Percentiles rank a stretch among this genome's conserved stretches.
Conservation (phyloP, 805 yeast species). For the Metschnikowia corniflorae region DNA sequence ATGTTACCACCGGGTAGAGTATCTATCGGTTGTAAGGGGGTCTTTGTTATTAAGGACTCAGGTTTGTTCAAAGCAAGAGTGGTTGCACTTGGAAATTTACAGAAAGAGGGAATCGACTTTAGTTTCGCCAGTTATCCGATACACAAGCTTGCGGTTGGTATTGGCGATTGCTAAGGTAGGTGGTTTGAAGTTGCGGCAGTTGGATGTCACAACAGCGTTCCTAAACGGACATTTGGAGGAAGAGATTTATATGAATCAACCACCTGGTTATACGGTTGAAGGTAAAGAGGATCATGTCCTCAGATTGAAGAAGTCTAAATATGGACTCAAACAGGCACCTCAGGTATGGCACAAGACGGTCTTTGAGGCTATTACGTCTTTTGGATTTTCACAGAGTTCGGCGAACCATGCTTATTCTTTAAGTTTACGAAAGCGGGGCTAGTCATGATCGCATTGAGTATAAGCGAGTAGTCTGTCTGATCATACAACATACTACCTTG, state of each 20-base stretch:
- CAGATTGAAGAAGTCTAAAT: too few species aligned
- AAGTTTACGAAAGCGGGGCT: too few species aligned
- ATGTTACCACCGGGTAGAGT: too few species aligned
- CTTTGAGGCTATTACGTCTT: too few species aligned
- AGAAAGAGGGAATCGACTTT: not conserved
- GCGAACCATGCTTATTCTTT: too few species aligned
- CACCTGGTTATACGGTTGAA: not conserved
- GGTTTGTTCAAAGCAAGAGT: not conserved
- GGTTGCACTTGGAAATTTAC: not conserved
- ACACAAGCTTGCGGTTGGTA: not conserved
- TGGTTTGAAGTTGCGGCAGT: not conserved
- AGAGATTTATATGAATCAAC: not conserved
- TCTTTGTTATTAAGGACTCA: not conserved
- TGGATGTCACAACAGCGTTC: not conserved
- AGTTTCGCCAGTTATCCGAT: not conserved
- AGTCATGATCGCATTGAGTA: too few species aligned
- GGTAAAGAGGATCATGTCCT: not conserved
- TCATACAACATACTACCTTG: too few species aligned
- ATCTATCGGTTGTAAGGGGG: too few species aligned
- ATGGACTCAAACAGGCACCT: too few species aligned
- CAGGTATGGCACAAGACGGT: too few species aligned
- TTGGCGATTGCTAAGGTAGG: not conserved
- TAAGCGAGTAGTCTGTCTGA: too few species aligned
- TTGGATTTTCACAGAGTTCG: too few species aligned
- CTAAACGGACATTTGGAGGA: not conserved